Evolutionary conservation across 2,329 filamentous ascomycete genomes (phyloP), one percentile per base, ranked within the genome.

Genomic region (Penicillium italicum): DNA sequence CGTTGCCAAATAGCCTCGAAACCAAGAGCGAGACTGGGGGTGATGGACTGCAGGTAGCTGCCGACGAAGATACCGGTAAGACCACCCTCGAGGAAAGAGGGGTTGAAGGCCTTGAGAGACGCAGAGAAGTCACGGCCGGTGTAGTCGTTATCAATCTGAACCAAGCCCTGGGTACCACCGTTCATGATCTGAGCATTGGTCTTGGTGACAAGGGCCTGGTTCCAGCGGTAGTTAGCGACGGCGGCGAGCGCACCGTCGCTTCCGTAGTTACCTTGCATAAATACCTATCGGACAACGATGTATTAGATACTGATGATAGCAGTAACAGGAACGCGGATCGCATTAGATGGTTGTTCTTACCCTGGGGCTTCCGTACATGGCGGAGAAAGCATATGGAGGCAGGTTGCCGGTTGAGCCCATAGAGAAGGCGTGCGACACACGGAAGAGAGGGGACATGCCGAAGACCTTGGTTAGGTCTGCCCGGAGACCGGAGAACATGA

Each of bases 401-500:
- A 96, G 82, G 57, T 75, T 76, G 65, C 89, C 86, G 77, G 96
- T 91, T 41, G 84, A 84, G 67, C 94, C 93, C 85, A 97, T 90
- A 53, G 93, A 88, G 75, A 99, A 94, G 67, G 94, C 90, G 79
- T 99, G 94, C 63, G 93, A 97, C 67, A 97, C 89, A 78, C 97
- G 93, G 82, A 99, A 99, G 65, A 97, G 80, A 56, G 94, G 94
- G 55, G 87, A 85, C 74, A 96, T 85, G 82, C 91, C 94, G 79
- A 97, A 96, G 72, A 91, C 87, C 82, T 97, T 97, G 73, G 91
- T 97, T 73, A 97, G 81, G 77, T 99, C 94, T 74, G 93, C 95
- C 73, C 93, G 90, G 75, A 99, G 84, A 69, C 94, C 94, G 42
- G 90, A 89, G 81, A 99, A 97, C 86, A 94, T 95, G 76, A 91